Conservation (phyloP, 176 grass and related monocot species). For the Poa pratensis region DNA sequence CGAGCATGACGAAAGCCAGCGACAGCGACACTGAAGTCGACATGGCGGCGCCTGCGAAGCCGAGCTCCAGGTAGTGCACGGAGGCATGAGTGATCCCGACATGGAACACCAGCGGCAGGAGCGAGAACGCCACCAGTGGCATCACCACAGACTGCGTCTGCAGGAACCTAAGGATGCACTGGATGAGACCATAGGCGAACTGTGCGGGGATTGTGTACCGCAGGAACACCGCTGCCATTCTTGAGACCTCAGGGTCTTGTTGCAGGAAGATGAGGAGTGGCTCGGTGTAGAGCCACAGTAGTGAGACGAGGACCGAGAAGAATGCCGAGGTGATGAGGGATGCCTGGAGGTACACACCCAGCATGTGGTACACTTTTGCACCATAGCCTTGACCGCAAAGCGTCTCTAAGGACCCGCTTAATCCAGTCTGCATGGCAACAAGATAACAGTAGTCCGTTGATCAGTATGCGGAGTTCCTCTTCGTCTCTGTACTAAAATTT, state of each 20-base stretch:
- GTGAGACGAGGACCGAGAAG: conserved; percentile 42
- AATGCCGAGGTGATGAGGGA: conserved; percentile 39
- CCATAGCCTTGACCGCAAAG: conserved; percentile 53
- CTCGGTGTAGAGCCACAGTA: conserved; percentile 52
- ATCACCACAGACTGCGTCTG: conserved; percentile 57
- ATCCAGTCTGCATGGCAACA: conserved; percentile 38
- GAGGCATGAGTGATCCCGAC: conserved; percentile 43
- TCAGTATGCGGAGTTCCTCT: conserved; percentile 1
- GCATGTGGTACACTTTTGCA: conserved; percentile 42
- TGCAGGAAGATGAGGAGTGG: conserved; percentile 39
- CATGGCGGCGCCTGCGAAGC: conserved; percentile 45
- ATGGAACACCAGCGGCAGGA: conserved; percentile 41
- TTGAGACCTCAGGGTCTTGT: conserved; percentile 47
- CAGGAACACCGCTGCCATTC: conserved; percentile 41
- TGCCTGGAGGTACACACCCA: conserved; percentile 55
- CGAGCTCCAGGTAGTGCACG: conserved; percentile 41
- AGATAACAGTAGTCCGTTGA: not conserved
- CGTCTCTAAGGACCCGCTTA: conserved; percentile 54
- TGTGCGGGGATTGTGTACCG: conserved; percentile 34
- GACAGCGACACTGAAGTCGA: conserved; percentile 43
- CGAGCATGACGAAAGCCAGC: conserved; percentile 46
- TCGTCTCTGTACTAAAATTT: not conserved
- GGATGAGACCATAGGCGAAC: conserved; percentile 54
- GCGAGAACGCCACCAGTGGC: conserved; percentile 48
- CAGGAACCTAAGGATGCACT: conserved; percentile 58